These are phyloP conservation scores for Penicillium angulare DNA, from an alignment of 495 filamentous ascomycete genomes.

Conservation along the genomic window DNA sequence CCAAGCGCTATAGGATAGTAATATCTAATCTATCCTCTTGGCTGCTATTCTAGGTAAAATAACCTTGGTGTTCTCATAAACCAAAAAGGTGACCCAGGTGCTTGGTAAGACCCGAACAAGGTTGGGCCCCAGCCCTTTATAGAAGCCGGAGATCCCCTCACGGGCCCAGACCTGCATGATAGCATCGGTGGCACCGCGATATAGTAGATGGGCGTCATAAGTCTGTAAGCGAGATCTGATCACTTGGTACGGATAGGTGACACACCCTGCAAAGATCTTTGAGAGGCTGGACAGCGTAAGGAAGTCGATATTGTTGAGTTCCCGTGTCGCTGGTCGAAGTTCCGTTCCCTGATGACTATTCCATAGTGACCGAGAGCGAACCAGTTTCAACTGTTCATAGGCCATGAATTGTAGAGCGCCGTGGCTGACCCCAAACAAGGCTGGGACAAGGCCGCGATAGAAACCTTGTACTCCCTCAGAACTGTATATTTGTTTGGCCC, in stretches of 20 bases:
- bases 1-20: no score
- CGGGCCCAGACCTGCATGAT: constrained; percentile 67
- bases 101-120: constrained; percentile 85
- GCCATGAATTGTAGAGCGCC: constrained; percentile 95
- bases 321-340: constrained; percentile 12
- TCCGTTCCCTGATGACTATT: background rate
- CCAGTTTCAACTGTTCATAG: constrained; percentile 82
- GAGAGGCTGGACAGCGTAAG: constrained; percentile 73
- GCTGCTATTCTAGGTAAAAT: constrained; percentile 18
- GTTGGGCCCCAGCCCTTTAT: constrained; percentile 87
- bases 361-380: constrained; percentile 30
- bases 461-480: constrained; percentile 75
- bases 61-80: constrained; percentile 90
- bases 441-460: constrained; percentile 79
- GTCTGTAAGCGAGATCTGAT: constrained; percentile 84
- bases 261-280: constrained; percentile 81
- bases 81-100: constrained; percentile 96
- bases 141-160: constrained; percentile 84
- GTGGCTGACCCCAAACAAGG: constrained; percentile 87
- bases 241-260: constrained; percentile 94
- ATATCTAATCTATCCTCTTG: background rate
- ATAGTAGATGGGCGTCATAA: constrained; percentile 66
- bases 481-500: constrained; percentile 59
- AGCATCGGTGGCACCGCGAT: constrained; percentile 70
- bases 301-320: constrained; percentile 72